phyloP scores from a whole-genome alignment of 306 rosid genomes.

The Prunus persica region Prunus_persica_NCBIv2 NC_034015.1:19825501-19826000 shows the following conservation, averaged over 20 bases:
- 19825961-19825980: background rate
- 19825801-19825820: conserved; percentile 79
- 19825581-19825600: conserved; percentile 69
- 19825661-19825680: background rate
- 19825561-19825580: conserved; percentile 72
- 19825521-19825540: conserved; percentile 61
- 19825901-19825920: background rate
- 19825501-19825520: conserved; percentile 57
- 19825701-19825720: background rate
- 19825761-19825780: conserved; percentile 56
- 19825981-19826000: conserved; percentile 44
- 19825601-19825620: conserved; percentile 92
- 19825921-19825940: background rate
- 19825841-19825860: conserved; percentile 80
- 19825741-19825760: conserved; percentile 71
- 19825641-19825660: background rate
- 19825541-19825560: conserved; percentile 91
- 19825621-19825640: conserved; percentile 74
- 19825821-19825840: conserved; percentile 77
- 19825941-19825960: background rate
- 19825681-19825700: background rate
- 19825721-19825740: background rate
- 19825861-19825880: conserved; percentile 95
- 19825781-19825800: conserved; percentile 90
- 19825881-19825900: conserved; percentile 85